Percentiles rank a stretch among this genome's conserved stretches.
Conservation (phyloP, 441 rosid species). For the Croton laevigatus region DNA sequence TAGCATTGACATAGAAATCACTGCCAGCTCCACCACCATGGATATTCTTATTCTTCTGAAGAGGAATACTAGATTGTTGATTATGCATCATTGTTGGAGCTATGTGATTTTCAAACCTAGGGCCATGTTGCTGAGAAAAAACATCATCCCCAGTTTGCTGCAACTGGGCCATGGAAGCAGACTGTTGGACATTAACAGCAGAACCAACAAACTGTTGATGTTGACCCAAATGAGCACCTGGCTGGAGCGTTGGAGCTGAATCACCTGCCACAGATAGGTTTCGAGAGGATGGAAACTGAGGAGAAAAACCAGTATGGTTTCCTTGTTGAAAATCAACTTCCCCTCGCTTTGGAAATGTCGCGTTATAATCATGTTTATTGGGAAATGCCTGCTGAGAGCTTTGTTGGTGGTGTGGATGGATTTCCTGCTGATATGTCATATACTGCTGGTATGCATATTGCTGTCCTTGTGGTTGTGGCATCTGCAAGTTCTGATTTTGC, state of each 20-base stretch:
- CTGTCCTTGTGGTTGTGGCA: constrained; percentile 46
- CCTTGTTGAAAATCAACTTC: constrained; percentile 56
- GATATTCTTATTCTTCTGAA: constrained; percentile 38
- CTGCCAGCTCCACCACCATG: constrained; percentile 58
- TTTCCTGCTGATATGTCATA: constrained; percentile 54
- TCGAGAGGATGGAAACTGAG: constrained; percentile 38
- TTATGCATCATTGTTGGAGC: constrained; percentile 43
- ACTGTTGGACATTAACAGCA: constrained; percentile 47
- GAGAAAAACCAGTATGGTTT: constrained; percentile 55
- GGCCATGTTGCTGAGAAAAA: constrained; percentile 55
- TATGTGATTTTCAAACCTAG: constrained; percentile 54
- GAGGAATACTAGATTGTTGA: constrained; percentile 52
- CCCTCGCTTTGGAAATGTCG: constrained; percentile 45
- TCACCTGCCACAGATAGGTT: constrained; percentile 45
- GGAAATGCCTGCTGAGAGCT: constrained; percentile 51
- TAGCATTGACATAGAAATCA: constrained; percentile 44
- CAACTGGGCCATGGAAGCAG: constrained; percentile 38
- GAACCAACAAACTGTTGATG: constrained; percentile 57
- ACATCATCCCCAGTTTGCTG: constrained; percentile 56
- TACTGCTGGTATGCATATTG: constrained; percentile 50
- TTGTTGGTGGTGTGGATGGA: constrained; percentile 47
- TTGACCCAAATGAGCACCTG: constrained; percentile 45
- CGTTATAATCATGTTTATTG: constrained; percentile 49
- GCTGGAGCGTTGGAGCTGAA: constrained; percentile 37
- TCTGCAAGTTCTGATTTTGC: constrained; percentile 42